These are phyloP conservation scores for Candida schatavii DNA, from an alignment of 805 yeast species.

Conservation along the genomic window DNA sequence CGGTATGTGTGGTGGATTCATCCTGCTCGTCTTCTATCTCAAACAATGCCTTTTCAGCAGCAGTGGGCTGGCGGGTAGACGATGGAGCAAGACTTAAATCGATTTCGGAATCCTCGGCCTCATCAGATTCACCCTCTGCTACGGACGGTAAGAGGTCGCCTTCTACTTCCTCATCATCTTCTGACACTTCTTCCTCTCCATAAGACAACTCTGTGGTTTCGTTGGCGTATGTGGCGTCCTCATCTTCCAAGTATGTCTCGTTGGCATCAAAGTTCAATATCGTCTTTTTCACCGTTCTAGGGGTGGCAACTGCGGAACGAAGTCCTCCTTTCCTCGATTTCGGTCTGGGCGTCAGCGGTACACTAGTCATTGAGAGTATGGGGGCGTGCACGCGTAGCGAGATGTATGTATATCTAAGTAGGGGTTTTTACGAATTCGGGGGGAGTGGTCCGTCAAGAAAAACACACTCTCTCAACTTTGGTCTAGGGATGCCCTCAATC, in stretches of 20 bases:
- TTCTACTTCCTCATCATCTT: conserved; percentile 13
- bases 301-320: conserved; percentile 7
- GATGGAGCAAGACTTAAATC: not conserved
- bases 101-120: conserved; percentile 8
- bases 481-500: too few species aligned
- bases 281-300: conserved; percentile 14
- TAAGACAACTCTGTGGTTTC: conserved; percentile 16
- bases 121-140: conserved; percentile 6
- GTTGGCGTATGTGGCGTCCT: conserved; percentile 34
- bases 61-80: conserved; percentile 1
- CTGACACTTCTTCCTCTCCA: conserved; percentile 16
- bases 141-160: conserved; percentile 2
- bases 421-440: too few species aligned
- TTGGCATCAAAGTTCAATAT: conserved; percentile 21
- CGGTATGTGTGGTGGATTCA: not conserved
- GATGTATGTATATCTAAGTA: too few species aligned
- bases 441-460: too few species aligned
- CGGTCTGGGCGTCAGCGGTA: conserved; percentile 3
- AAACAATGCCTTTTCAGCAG: conserved; percentile 5
- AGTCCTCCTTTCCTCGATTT: not conserved
- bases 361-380: conserved; percentile 1
- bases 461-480: too few species aligned
- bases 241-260: conserved; percentile 34
- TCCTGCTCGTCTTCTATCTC: conserved; percentile 4
- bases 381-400: too few species aligned